A percentile compares a stretch with the other conserved stretches of the same genome.
These are phyloP conservation scores for Cerioporus squamosus DNA, from an alignment of 1,284 basidiomycete genomes.

Conservation along the genomic window DNA sequence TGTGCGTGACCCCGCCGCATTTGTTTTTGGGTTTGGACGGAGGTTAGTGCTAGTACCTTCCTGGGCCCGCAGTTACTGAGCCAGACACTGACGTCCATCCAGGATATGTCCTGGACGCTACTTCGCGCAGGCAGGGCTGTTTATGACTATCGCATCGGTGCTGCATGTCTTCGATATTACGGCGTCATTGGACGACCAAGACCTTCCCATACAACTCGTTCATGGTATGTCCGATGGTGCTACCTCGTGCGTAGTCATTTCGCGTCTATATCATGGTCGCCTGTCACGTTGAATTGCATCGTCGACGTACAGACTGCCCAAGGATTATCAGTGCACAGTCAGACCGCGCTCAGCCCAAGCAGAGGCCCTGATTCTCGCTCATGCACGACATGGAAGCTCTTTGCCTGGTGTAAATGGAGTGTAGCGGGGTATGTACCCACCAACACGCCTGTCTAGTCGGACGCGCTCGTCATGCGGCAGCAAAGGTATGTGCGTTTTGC, in stretches of 20 bases:
- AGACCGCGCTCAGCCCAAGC: not conserved
- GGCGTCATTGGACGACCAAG: not conserved
- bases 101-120: constrained; percentile 19
- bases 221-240: no score
- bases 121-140: constrained; percentile 3
- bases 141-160: constrained; percentile 6
- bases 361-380: not conserved
- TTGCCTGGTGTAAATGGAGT: no score
- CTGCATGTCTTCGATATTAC: constrained; percentile 5
- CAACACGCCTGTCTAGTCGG: no score
- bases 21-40: constrained; percentile 27
- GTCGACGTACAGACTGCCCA: constrained; percentile 1
- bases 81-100: not conserved
- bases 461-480: no score
- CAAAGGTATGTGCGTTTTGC: no score
- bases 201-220: no score
- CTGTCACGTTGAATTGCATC: no score
- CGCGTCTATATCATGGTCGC: no score
- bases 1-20: constrained; percentile 16
- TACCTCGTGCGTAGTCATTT: not conserved
- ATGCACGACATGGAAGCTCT: no score
- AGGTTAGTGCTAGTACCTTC: constrained; percentile 8
- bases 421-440: no score
- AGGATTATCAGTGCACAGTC: constrained; percentile 1
- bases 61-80: not conserved